Percentiles rank a stretch among this genome's conserved stretches.
Evolutionary conservation across 768 basidiomycete genomes (phyloP).

Genomic region (Postia placenta): DNA sequence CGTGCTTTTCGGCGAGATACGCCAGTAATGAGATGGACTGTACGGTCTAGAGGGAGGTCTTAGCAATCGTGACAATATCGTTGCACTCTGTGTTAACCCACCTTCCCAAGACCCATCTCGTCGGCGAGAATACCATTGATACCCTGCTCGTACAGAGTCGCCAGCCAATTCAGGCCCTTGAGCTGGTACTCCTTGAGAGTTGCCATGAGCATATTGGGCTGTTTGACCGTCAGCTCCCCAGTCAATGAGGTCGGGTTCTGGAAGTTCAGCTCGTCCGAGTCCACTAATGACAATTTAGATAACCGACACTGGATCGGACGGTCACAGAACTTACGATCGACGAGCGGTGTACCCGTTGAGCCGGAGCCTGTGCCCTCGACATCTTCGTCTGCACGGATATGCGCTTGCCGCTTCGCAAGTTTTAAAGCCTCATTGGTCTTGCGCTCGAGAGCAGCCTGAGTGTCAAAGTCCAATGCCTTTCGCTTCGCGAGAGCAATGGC

Average conservation of each 20-base stretch:
- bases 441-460: slow-evolving; percentile 71
- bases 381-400: slow-evolving; percentile 39
- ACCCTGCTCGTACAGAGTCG: slow-evolving; percentile 95
- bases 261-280: slow-evolving; percentile 97
- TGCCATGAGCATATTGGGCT: slow-evolving; percentile 95
- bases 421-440: slow-evolving; percentile 75
- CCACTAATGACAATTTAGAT: slow-evolving; percentile 44
- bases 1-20: slow-evolving; percentile 93
- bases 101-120: slow-evolving; percentile 96
- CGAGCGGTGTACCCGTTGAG: slow-evolving; percentile 39
- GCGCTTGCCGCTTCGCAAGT: slow-evolving; percentile 50
- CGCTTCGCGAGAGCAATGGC: slow-evolving; percentile 75
- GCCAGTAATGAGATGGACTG: slow-evolving; percentile 96
- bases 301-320: background rate
- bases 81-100: slow-evolving; percentile 21
- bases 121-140: slow-evolving; percentile 99
- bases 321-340: slow-evolving; percentile 55
- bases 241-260: slow-evolving; percentile 93
- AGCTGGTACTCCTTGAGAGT: slow-evolving; percentile 97
- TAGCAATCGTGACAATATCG: background rate
- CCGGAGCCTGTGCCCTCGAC: slow-evolving; percentile 19
- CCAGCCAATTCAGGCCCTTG: slow-evolving; percentile 97
- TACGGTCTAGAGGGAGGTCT: slow-evolving; percentile 61
- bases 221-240: slow-evolving; percentile 78
- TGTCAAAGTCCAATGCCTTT: slow-evolving; percentile 82